Percentiles rank a stretch among this genome's conserved stretches.
Conservation (phyloP, 176 grass and related monocot species). For the Carex littledalei region DNA sequence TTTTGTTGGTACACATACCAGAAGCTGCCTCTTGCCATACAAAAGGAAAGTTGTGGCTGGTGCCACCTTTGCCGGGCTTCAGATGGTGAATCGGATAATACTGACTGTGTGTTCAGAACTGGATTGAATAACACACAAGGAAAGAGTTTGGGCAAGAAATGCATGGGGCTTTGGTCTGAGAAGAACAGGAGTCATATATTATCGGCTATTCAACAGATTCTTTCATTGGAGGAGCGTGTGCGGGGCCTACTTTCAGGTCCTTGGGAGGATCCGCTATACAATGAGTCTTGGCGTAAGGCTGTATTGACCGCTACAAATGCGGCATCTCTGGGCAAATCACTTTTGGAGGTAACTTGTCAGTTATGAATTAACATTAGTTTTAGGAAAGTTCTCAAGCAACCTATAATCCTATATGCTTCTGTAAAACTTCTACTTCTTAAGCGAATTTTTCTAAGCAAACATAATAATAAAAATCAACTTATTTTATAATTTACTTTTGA, state of each 20-base stretch:
- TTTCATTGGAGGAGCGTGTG: slow-evolving; percentile 77
- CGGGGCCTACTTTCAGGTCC: slow-evolving; percentile 71
- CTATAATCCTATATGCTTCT: neutral
- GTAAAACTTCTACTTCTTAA: neutral
- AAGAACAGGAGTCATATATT: slow-evolving; percentile 62
- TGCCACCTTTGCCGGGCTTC: slow-evolving; percentile 54
- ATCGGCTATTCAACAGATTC: slow-evolving; percentile 45
- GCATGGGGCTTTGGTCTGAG: slow-evolving; percentile 31
- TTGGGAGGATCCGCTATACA: slow-evolving; percentile 87
- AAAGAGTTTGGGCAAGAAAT: neutral
- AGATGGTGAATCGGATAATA: slow-evolving; percentile 1
- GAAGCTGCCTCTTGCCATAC: slow-evolving; percentile 52
- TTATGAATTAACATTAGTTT: neutral
- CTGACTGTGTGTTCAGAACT: slow-evolving; percentile 69
- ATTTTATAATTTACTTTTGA: neutral
- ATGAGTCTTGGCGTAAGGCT: slow-evolving; percentile 57
- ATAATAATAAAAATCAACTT: neutral
- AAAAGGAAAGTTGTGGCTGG: slow-evolving; percentile 98
- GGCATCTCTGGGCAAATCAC: slow-evolving; percentile 55
- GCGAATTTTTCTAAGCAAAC: neutral
- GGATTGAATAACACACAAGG: slow-evolving; percentile 10
- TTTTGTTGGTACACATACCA: slow-evolving; percentile 53
- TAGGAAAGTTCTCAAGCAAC: neutral
- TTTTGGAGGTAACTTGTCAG: slow-evolving; percentile 52
- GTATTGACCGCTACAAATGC: slow-evolving; percentile 66